Conservation (phyloP, 2,329 filamentous ascomycete species). For the Fusarium ramigenum region DNA sequence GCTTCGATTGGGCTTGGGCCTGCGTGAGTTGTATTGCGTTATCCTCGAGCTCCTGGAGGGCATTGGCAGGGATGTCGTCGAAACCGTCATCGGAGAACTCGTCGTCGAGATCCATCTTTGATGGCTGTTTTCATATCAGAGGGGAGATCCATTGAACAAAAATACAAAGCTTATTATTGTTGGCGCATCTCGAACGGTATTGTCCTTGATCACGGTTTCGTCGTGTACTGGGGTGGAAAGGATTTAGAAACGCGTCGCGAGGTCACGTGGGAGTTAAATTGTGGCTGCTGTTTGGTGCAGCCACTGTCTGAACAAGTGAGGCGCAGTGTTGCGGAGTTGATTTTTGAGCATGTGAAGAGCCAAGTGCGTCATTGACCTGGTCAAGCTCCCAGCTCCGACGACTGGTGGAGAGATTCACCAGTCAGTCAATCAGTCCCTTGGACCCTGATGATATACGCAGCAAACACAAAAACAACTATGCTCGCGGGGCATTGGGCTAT, state of each 20-base stretch:
- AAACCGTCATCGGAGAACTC: constrained; percentile 72
- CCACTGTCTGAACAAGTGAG: background rate
- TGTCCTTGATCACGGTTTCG: constrained; percentile 5
- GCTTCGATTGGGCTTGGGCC: constrained; percentile 38
- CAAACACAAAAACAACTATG: background rate
- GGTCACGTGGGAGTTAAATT: constrained; percentile 40
- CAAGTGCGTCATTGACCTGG: constrained; percentile 37
- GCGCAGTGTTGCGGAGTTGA: constrained; percentile 21
- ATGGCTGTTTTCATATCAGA: constrained; percentile 11
- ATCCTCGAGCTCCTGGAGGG: constrained; percentile 70
- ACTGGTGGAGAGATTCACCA: constrained; percentile 9
- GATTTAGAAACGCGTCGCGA: constrained; percentile 41
- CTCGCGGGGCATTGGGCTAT: background rate
- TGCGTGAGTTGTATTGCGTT: constrained; percentile 71
- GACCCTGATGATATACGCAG: background rate
- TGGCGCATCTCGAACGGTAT: background rate
- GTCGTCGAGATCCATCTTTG: constrained; percentile 60
- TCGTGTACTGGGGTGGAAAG: constrained; percentile 6
- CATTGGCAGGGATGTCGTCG: constrained; percentile 66
- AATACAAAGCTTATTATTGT: background rate
- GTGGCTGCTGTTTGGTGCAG: background rate
- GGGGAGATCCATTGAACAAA: constrained; percentile 38
- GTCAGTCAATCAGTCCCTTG: background rate
- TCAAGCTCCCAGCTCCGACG: constrained; percentile 3
- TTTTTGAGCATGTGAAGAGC: constrained; percentile 39